Percentiles rank a stretch among this genome's conserved stretches.
phyloP scores from a whole-genome alignment of 257 asterid species.

The Lithospermum erythrorhizon region DNA sequence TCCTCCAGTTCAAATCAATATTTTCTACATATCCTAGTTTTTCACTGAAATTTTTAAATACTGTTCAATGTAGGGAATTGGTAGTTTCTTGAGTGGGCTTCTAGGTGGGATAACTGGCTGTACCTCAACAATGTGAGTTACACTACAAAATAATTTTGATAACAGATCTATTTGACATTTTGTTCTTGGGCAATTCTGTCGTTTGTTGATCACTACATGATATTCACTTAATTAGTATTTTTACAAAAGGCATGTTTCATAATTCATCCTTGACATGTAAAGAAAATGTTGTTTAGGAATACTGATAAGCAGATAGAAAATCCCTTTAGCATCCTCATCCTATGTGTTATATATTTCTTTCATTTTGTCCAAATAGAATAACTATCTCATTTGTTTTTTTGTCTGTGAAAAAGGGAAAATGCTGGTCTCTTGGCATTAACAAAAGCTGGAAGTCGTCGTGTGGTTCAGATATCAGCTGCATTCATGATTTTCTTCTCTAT shows the following conservation, averaged over 20 bases:
- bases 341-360: background rate
- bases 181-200: too few species aligned
- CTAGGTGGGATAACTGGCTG: constrained; percentile 63
- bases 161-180: background rate
- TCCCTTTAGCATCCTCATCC: background rate
- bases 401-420: constrained; percentile 40
- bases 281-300: too few species aligned
- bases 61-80: constrained; percentile 41
- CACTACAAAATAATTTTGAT: background rate
- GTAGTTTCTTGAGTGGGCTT: constrained; percentile 53
- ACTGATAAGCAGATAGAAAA: too few species aligned
- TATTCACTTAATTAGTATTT: too few species aligned
- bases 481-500: constrained; percentile 74
- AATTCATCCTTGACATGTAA: too few species aligned
- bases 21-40: background rate
- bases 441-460: constrained; percentile 74
- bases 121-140: constrained; percentile 50
- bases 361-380: too few species aligned
- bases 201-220: too few species aligned
- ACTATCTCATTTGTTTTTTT: background rate
- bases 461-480: constrained; percentile 51
- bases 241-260: too few species aligned
- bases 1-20: background rate
- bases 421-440: constrained; percentile 74
- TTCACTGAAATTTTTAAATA: background rate